Evolutionary conservation across 768 basidiomycete genomes (phyloP).

Genomic region (Filobasidium wieringae): DNA sequence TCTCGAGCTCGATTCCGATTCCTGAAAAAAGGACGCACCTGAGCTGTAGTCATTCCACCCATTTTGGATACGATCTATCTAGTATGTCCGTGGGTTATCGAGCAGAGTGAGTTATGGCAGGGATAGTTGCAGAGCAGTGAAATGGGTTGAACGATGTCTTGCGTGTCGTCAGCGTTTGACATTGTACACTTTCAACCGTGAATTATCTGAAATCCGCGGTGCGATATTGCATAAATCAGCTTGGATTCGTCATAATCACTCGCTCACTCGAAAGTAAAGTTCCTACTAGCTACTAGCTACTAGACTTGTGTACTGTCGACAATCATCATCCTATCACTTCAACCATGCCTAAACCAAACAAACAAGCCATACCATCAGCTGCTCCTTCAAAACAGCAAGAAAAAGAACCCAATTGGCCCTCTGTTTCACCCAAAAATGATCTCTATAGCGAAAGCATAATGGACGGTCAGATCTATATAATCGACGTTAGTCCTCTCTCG

Average conservation of each 20-base stretch:
- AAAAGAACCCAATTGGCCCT: slow-evolving; percentile 1
- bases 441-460: background rate
- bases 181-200: no score
- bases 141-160: background rate
- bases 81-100: background rate
- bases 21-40: background rate
- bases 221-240: background rate
- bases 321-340: background rate
- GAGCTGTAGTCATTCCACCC: slow-evolving; percentile 14
- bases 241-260: background rate
- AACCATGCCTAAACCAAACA: background rate
- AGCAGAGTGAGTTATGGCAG: background rate
- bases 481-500: slow-evolving; percentile 7
- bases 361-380: background rate
- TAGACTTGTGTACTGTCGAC: no score
- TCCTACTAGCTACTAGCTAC: no score
- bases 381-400: background rate
- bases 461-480: slow-evolving; percentile 10
- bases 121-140: background rate
- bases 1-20: background rate
- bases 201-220: background rate
- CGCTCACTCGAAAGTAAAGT: no score
- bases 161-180: background rate
- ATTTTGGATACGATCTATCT: background rate
- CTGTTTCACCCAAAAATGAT: background rate